phyloP scores from a whole-genome alignment of 768 basidiomycete species.

The Rhizopogon vinicolor region DNA sequence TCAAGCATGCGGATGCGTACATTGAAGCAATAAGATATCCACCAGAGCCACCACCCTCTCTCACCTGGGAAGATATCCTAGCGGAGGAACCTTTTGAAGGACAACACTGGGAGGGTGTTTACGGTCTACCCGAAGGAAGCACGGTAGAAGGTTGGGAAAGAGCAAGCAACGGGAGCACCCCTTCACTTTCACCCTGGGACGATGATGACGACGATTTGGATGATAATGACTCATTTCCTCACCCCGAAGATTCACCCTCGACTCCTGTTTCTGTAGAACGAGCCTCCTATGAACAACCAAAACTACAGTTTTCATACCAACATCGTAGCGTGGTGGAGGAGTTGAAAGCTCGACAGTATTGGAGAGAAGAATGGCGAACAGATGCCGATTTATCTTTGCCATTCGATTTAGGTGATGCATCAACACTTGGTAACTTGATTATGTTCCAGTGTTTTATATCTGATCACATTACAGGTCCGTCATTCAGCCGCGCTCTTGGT shows the following conservation, averaged over 20 bases:
- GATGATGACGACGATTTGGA: slow-evolving; percentile 42
- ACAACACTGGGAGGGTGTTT: slow-evolving; percentile 80
- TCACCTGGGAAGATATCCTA: slow-evolving; percentile 80
- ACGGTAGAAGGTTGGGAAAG: slow-evolving; percentile 39
- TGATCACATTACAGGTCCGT: slow-evolving; percentile 35
- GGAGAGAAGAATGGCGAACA: slow-evolving; percentile 62
- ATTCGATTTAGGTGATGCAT: slow-evolving; percentile 68
- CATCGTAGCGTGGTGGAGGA: slow-evolving; percentile 58
- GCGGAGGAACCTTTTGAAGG: slow-evolving; percentile 82
- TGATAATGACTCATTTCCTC: slow-evolving; percentile 14
- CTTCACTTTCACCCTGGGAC: slow-evolving; percentile 63
- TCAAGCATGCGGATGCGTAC: slow-evolving; percentile 50
- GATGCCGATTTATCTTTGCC: slow-evolving; percentile 35
- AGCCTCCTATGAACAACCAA: slow-evolving; percentile 24
- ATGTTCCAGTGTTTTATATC: neutral
- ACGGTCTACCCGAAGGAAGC: slow-evolving; percentile 47
- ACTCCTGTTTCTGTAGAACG: neutral
- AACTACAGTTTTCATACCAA: slow-evolving; percentile 20
- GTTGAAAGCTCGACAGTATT: slow-evolving; percentile 64
- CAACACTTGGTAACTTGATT: slow-evolving; percentile 54
- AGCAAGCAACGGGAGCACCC: slow-evolving; percentile 53
- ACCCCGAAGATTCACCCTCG: neutral
- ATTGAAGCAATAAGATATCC: slow-evolving; percentile 46
- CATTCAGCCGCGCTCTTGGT: slow-evolving; percentile 34
- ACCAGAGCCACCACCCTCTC: slow-evolving; percentile 27